phyloP scores from a whole-genome alignment of 2,329 filamentous ascomycete genomes.

The Elsinoe australis region DNA sequence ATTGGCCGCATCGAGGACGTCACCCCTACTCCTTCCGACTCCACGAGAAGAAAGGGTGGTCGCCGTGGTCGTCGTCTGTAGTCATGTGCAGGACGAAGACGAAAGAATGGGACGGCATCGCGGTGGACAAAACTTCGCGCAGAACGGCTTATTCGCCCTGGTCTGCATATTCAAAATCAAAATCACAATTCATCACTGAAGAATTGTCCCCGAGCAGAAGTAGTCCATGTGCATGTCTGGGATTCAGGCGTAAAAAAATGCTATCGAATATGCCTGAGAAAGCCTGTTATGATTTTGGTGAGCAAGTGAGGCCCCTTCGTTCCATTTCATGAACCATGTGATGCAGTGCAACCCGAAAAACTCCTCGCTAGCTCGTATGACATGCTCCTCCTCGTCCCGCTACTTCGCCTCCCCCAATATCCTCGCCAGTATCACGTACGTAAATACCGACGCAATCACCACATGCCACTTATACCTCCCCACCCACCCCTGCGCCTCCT shows the following conservation, averaged over 20 bases:
- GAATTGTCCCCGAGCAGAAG: not conserved
- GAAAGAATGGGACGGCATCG: conserved; percentile 25
- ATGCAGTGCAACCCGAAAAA: conserved; percentile 18
- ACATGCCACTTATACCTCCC: conserved; percentile 71
- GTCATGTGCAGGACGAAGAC: conserved; percentile 19
- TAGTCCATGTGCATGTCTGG: conserved; percentile 5
- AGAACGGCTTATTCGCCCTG: conserved; percentile 35
- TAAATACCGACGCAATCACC: conserved; percentile 60
- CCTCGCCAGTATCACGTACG: conserved; percentile 76
- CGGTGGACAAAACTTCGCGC: conserved; percentile 28
- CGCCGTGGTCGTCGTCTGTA: conserved; percentile 99
- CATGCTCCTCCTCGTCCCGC: not conserved
- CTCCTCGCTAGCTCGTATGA: conserved; percentile 21
- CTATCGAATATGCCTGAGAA: not conserved
- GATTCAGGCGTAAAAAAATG: not conserved
- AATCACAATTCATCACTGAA: conserved; percentile 15
- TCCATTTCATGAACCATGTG: not conserved
- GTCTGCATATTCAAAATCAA: conserved; percentile 27
- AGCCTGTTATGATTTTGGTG: too few relatives aligned
- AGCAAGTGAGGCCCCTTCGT: too few relatives aligned
- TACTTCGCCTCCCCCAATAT: conserved; percentile 48
- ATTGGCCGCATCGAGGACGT: conserved; percentile 99
- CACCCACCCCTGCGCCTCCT: conserved; percentile 77
- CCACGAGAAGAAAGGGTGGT: conserved; percentile 99
- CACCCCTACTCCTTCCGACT: conserved; percentile 97